Conservation (phyloP, 352 stramenopile species). For the Aphanomyces cochlioides region DNA sequence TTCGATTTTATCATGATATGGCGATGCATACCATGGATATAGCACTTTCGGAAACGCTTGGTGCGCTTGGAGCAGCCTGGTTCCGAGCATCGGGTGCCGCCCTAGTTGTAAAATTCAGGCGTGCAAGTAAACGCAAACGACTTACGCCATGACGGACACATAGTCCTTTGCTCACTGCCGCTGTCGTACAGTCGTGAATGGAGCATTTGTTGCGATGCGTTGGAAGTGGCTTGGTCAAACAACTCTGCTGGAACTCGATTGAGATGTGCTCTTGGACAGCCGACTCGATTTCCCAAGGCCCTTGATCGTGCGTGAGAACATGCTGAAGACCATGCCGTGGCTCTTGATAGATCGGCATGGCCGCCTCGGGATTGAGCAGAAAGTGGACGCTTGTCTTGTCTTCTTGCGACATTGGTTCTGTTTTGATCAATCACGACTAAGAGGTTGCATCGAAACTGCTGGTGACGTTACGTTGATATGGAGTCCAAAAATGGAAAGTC, state of each 20-base stretch:
- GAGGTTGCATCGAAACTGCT: background rate
- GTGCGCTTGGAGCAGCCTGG: slow-evolving; percentile 25
- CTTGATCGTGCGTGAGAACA: background rate
- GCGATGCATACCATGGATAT: background rate
- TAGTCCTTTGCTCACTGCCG: slow-evolving; percentile 25
- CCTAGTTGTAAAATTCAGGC: slow-evolving; percentile 1
- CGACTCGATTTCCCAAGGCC: slow-evolving; percentile 4
- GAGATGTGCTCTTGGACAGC: slow-evolving; percentile 25
- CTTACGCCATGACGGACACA: slow-evolving; percentile 26
- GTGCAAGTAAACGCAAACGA: background rate
- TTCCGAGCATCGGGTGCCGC: slow-evolving; percentile 22
- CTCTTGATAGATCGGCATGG: background rate
- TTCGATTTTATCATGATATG: background rate
- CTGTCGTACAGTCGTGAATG: slow-evolving; percentile 11
- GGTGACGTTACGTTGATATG: background rate
- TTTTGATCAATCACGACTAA: background rate
- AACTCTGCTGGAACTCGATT: background rate
- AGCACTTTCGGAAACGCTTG: slow-evolving; percentile 18
- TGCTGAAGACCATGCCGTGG: background rate
- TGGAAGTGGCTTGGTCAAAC: background rate
- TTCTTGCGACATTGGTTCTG: background rate
- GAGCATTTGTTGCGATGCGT: slow-evolving; percentile 11
- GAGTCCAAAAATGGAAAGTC: background rate
- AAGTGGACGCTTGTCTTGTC: background rate
- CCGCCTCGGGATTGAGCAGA: background rate